Conservation (phyloP, 192 early-diverging fungal genomes). For the Coemansia sp. region DNA sequence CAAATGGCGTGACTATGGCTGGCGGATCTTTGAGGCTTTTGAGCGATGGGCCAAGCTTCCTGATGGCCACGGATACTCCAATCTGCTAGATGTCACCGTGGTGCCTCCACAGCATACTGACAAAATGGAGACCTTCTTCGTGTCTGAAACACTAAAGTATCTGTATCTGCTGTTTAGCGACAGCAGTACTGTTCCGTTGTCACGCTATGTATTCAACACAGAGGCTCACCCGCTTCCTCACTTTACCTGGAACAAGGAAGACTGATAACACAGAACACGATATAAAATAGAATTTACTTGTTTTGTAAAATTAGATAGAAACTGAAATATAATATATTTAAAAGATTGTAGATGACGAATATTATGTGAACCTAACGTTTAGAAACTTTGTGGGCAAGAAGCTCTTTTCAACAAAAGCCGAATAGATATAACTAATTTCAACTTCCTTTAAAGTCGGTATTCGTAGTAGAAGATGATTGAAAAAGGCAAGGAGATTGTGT, state of each 20-base stretch:
- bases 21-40: slow-evolving; percentile 82
- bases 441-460: no score
- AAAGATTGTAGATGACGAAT: not conserved
- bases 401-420: no score
- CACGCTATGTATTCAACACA: slow-evolving; percentile 89
- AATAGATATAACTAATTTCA: no score
- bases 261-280: no score
- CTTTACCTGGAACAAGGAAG: slow-evolving; percentile 7
- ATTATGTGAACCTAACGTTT: slow-evolving; percentile 9
- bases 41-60: slow-evolving; percentile 69
- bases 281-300: no score
- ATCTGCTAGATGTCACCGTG: slow-evolving; percentile 35
- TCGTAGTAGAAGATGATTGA: no score
- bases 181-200: slow-evolving; percentile 63
- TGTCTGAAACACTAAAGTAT: slow-evolving; percentile 95
- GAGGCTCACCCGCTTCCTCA: slow-evolving; percentile 83
- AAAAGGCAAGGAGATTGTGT: no score
- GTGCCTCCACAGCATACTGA: slow-evolving; percentile 30
- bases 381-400: no score
- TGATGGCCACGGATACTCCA: slow-evolving; percentile 58
- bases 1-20: slow-evolving; percentile 72
- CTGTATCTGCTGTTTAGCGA: slow-evolving; percentile 81
- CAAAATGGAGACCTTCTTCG: slow-evolving; percentile 71
- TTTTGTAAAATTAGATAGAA: no score
- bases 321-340: no score